phyloP scores from a whole-genome alignment of 768 basidiomycete genomes.

The Coprinopsis sp. region DNA sequence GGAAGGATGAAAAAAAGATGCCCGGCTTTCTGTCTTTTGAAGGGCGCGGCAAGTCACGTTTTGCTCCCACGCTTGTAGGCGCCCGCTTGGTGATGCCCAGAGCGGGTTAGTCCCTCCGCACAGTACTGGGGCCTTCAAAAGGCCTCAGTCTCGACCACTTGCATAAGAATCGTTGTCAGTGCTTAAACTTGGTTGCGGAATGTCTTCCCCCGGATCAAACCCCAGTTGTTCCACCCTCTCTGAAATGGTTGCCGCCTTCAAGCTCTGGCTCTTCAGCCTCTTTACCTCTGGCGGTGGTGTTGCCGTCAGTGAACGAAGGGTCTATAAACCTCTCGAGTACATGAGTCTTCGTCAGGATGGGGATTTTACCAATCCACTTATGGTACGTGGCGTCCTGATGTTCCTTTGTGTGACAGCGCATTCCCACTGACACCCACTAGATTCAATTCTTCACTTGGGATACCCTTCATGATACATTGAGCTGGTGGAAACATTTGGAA shows the following conservation, averaged over 20 bases:
- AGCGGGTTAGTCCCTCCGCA: too few species aligned
- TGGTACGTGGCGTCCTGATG: conserved; percentile 43
- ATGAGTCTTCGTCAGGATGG: conserved; percentile 60
- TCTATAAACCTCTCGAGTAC: conserved; percentile 41
- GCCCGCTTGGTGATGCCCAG: neutral
- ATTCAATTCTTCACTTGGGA: conserved; percentile 90
- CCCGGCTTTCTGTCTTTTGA: neutral
- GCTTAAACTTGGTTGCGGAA: too few species aligned
- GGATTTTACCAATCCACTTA: conserved; percentile 51
- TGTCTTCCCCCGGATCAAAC: too few species aligned
- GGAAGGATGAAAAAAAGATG: conserved; percentile 25
- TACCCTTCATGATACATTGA: conserved; percentile 45
- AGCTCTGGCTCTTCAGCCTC: conserved; percentile 13
- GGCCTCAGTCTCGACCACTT: neutral
- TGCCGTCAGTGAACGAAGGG: conserved; percentile 1
- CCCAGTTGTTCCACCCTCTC: too few species aligned
- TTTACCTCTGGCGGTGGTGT: neutral
- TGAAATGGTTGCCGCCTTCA: conserved; percentile 15
- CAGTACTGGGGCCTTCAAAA: too few species aligned
- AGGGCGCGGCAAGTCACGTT: too few species aligned
- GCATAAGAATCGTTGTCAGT: neutral
- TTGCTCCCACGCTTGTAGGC: neutral
- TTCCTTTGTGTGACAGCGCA: neutral
- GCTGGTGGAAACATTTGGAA: conserved; percentile 82
- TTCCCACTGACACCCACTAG: conserved; percentile 26